Base-by-base conservation (phyloP, 2,329 filamentous ascomycete genomes). In the Emmonsiellopsis sp. region DNA sequence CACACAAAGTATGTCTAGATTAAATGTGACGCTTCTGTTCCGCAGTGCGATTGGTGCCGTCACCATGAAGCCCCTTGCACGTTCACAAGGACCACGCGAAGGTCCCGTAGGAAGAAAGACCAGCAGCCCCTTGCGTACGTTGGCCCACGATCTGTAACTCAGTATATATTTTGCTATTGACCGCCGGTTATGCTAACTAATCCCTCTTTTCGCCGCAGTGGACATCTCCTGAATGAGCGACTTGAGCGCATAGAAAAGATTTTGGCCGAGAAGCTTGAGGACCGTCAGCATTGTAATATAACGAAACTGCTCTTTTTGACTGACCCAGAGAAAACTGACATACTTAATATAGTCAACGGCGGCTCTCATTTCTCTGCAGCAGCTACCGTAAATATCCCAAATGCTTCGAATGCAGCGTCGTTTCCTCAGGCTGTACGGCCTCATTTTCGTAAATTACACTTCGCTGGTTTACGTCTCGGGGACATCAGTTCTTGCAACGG, bases 31-130 rank as follows among this genome's bases (percentile, higher is more conserved):
- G 67, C 66, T 2, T 67, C 66, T 13, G 55, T 66, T 8, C 71
- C 73, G 3, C 66, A 69, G 48, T 79, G 76, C 63, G 74, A 79
- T 61, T 79, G 76, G 75, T 79, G 76, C 59, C 68, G 66, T 49
- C 74, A 78, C 61, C 76, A 78, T 57, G 63, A 69, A 52, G 66
- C 75, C 16, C 61, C 68, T 15, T 79, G 77, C 62, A 78, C 74
- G 7, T 79, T 77, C 59, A 67, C 65, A 31, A 57, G 69, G 54
- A 59, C 60, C 30, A 60, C 9, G 35, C 35, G 9, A n/a, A n/a
- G 35, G 64, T 34, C 64, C 62, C 59, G 65, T n/a, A 69, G 65
- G 55, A 58, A 57, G 7, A 58, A 54, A 34, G 20, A 26, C 20
- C 20, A 26, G 20, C 3, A 26, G 20, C 20, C 20, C 20, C 20